phyloP scores from a whole-genome alignment of 148 eudicot genomes.

The Amaranthus hypochondriacus region DNA sequence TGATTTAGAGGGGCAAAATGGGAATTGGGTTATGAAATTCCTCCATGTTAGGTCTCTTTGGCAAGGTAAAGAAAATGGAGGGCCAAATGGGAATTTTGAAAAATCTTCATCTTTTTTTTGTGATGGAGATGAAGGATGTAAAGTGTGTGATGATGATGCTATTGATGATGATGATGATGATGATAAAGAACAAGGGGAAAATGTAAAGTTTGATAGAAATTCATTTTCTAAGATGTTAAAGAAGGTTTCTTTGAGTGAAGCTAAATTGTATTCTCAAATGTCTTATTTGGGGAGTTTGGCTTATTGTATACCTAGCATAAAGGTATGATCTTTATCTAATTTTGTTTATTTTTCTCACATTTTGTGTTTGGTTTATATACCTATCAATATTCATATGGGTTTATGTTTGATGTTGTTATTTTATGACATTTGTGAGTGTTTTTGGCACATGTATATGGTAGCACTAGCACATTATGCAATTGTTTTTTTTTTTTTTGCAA shows the following conservation, averaged over 20 bases:
- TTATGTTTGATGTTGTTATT: not conserved
- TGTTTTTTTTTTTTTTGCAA: not conserved
- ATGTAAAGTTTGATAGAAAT: constrained; percentile 47
- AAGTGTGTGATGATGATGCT: constrained; percentile 28
- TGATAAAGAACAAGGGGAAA: constrained; percentile 19
- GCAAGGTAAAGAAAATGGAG: constrained; percentile 18
- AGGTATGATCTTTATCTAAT: constrained; percentile 40
- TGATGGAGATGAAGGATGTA: constrained; percentile 23
- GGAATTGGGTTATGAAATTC: constrained; percentile 85
- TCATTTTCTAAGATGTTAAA: constrained; percentile 69
- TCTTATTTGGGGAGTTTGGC: constrained; percentile 87
- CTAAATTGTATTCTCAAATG: constrained; percentile 78
- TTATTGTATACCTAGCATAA: constrained; percentile 72
- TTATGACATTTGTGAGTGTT: not conserved
- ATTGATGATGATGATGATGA: constrained; percentile 42
- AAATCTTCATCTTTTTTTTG: constrained; percentile 7
- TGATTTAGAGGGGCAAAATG: constrained; percentile 32
- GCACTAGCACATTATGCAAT: not conserved
- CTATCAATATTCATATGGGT: not conserved
- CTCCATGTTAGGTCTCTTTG: constrained; percentile 58
- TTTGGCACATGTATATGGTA: not conserved
- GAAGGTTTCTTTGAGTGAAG: constrained; percentile 73
- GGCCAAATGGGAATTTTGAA: constrained; percentile 22
- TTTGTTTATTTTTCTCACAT: not conserved
- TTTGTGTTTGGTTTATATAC: not conserved